Evolutionary conservation across 345 rosid species (phyloP), one percentile per base, ranked within the genome.

Genomic region (Eucalyptus regnans): DNA sequence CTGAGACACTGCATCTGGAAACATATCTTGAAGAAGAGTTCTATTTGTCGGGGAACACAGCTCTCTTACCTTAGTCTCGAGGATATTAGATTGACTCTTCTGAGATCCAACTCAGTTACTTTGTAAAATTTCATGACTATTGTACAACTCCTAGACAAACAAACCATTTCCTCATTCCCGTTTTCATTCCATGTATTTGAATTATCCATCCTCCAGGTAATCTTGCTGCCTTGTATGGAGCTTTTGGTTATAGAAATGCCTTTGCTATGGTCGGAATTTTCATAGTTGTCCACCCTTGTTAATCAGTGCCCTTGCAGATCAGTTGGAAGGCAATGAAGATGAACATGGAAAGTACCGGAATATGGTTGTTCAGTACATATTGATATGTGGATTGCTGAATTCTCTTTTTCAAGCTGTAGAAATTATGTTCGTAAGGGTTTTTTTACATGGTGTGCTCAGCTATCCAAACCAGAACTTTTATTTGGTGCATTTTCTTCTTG

Each of bases 291-390:
- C 88, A 90, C 87, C 71, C 87, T 86, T 89, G 81, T 87, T 91
- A 88, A 91, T 90, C 93, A 97, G 99, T 92, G 95, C 97, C 86
- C 91, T 97, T 87, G 98, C 98, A 11, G 98, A 96, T 93, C 98
- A 96, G 91, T 92, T 97, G 89, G 94, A 94, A 92, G 99, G 99
- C 87, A 92, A 92, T 62, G 98, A 96, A 91, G 98, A 95, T 76
- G 94, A 94, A 90, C 96, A 97, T 88, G 90, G 89, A 87, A 96
- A 96, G 90, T 95, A 93, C 87, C 95, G 99, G 41, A 93, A 90
- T 89, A 94, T 95, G 93, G 95, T 94, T 71, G 96, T 95, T 41
- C 95, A 37, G 41, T 37, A 37, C 41, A 37, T 68, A 37, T 37
- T 37, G 41, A 4, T 37, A 37, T 37, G 41, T 37, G 41, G 41